Evolutionary conservation across 352 stramenopile genomes (phyloP).

Genomic region (Aphanomyces cochlioides): DNA sequence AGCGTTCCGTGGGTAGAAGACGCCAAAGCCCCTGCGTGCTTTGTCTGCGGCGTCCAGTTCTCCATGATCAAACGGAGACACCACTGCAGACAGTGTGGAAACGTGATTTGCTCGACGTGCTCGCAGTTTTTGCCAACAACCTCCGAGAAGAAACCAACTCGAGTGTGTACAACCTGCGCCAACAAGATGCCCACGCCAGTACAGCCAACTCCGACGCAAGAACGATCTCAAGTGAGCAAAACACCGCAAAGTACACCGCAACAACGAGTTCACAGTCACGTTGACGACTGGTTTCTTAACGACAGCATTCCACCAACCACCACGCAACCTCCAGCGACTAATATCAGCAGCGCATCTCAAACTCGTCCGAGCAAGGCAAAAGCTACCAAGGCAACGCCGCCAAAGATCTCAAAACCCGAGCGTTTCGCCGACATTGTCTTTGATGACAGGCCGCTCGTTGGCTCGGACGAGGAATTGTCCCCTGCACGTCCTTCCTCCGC

Average conservation of each 20-base stretch:
- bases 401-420: neutral
- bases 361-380: neutral
- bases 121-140: neutral
- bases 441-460: conserved; percentile 4
- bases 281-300: conserved; percentile 21
- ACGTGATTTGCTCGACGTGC: conserved; percentile 31
- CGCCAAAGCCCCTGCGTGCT: conserved; percentile 51
- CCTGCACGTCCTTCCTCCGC: neutral
- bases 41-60: conserved; percentile 61
- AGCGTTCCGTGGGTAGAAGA: conserved; percentile 13
- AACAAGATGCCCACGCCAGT: neutral
- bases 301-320: neutral
- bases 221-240: too few species aligned
- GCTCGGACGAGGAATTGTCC: neutral
- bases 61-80: conserved; percentile 70
- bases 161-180: conserved; percentile 9
- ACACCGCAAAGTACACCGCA: too few species aligned
- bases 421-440: conserved; percentile 18
- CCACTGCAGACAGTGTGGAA: conserved; percentile 77
- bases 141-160: neutral
- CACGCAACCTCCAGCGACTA: neutral
- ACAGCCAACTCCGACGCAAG: neutral
- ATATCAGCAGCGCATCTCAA: neutral
- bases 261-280: neutral
- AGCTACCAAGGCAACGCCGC: neutral